phyloP scores from a whole-genome alignment of 345 rosid species.

The Euphorbia pulcherrima region DNA sequence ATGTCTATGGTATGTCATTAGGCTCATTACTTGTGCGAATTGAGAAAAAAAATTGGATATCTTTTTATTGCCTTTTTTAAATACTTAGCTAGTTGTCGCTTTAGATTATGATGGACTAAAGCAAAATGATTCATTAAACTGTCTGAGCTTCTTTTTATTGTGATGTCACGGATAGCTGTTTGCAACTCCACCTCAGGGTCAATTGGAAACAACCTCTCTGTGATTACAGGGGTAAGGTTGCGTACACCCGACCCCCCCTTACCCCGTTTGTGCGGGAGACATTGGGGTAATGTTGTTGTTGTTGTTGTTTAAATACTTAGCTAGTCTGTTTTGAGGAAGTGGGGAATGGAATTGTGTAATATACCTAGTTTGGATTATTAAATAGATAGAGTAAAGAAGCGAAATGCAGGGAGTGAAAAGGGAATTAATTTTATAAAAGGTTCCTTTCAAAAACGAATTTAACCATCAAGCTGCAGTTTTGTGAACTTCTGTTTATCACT shows the following conservation, averaged over 20 bases:
- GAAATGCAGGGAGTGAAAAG: not conserved
- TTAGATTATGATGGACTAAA: no score
- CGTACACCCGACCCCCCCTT: no score
- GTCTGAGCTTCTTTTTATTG: no score
- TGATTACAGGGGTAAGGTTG: no score
- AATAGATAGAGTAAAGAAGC: not conserved
- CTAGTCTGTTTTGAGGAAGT: not conserved
- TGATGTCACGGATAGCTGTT: no score
- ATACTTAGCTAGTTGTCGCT: no score
- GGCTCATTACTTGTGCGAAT: not conserved
- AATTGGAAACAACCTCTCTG: no score
- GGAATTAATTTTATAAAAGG: not conserved
- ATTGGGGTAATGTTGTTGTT: no score
- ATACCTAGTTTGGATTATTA: not conserved
- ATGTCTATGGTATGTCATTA: constrained; percentile 51
- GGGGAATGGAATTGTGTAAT: not conserved
- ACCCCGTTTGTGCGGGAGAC: no score
- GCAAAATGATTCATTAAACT: no score
- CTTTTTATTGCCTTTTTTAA: not conserved
- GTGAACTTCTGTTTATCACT: not conserved
- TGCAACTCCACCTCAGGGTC: no score
- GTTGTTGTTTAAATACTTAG: no score
- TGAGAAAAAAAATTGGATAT: not conserved
- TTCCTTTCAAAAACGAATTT: not conserved
- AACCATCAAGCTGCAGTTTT: not conserved